Conservation (phyloP, 371 early-diverging fungal genomes). For the Saksenaea vasiformis region DNA sequence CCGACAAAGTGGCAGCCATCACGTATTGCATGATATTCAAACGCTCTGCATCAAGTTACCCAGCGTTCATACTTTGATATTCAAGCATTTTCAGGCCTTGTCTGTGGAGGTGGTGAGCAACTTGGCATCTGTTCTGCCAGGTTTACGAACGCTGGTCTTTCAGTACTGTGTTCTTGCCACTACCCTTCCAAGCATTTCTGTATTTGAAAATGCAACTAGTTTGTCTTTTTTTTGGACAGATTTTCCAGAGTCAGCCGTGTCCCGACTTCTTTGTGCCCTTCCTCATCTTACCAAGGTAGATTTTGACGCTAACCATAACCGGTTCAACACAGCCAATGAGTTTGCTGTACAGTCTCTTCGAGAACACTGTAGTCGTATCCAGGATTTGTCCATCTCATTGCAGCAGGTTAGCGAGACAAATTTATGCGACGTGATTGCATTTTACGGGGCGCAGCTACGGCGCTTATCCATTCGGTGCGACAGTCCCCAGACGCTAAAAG, state of each 20-base stretch:
- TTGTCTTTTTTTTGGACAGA: slow-evolving; percentile 46
- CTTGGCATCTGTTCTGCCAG: slow-evolving; percentile 17
- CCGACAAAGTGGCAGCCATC: slow-evolving; percentile 37
- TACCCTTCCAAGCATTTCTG: background rate
- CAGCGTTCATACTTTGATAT: slow-evolving; percentile 22
- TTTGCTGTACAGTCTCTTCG: slow-evolving; percentile 25
- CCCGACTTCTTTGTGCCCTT: slow-evolving; percentile 20
- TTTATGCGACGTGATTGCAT: slow-evolving; percentile 26
- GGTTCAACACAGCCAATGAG: slow-evolving; percentile 34
- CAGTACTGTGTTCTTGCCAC: slow-evolving; percentile 35
- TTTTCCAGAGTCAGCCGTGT: slow-evolving; percentile 33
- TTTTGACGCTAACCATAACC: slow-evolving; percentile 50
- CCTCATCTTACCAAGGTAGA: slow-evolving; percentile 26
- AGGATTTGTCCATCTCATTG: slow-evolving; percentile 32
- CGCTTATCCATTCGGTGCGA: slow-evolving; percentile 36
- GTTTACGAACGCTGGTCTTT: slow-evolving; percentile 21
- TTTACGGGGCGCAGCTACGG: slow-evolving; percentile 29
- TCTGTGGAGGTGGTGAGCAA: slow-evolving; percentile 40
- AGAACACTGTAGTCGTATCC: slow-evolving; percentile 23
- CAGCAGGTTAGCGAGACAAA: slow-evolving; percentile 38
- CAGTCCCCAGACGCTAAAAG: slow-evolving; percentile 22
- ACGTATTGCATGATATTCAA: slow-evolving; percentile 23
- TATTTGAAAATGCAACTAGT: slow-evolving; percentile 4
- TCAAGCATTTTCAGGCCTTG: slow-evolving; percentile 43
- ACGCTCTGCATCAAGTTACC: slow-evolving; percentile 20